These are phyloP conservation scores for Cordyceps farinosa DNA, from an alignment of 2,329 filamentous ascomycete species.

Conservation along the genomic window DNA sequence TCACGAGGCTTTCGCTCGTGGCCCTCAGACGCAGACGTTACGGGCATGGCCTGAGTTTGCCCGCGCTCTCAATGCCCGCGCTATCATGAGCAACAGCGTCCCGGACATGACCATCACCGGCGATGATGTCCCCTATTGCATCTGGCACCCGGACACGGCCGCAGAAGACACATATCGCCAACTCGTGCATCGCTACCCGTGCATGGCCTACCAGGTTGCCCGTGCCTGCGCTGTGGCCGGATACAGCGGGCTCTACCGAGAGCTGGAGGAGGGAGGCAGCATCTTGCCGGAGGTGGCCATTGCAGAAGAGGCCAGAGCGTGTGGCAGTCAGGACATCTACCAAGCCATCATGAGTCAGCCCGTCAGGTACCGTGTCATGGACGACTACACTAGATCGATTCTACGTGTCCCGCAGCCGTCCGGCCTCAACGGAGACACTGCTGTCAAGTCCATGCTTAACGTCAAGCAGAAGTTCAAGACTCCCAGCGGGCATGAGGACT, in stretches of 20 bases:
- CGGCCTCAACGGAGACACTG: conserved; percentile 34
- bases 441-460: neutral
- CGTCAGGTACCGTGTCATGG: conserved; percentile 30
- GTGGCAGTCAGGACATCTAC: conserved; percentile 26
- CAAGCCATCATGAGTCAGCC: conserved; percentile 29
- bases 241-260: conserved; percentile 32
- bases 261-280: conserved; percentile 26
- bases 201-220: conserved; percentile 35
- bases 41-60: neutral
- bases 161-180: conserved; percentile 33
- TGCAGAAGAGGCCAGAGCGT: conserved; percentile 34
- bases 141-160: conserved; percentile 37
- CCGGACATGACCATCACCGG: conserved; percentile 24
- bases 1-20: neutral
- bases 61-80: conserved; percentile 27
- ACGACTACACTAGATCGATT: conserved; percentile 32
- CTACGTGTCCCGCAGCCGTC: conserved; percentile 16
- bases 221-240: conserved; percentile 38
- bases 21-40: neutral
- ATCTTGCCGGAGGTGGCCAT: conserved; percentile 36
- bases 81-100: conserved; percentile 34
- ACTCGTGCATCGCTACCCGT: conserved; percentile 31
- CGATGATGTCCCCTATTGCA: conserved; percentile 31
- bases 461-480: neutral
- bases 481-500: neutral